These are phyloP conservation scores for Coprinopsis cinerea DNA, from an alignment of 768 basidiomycete genomes.

Conservation along the genomic window DNA sequence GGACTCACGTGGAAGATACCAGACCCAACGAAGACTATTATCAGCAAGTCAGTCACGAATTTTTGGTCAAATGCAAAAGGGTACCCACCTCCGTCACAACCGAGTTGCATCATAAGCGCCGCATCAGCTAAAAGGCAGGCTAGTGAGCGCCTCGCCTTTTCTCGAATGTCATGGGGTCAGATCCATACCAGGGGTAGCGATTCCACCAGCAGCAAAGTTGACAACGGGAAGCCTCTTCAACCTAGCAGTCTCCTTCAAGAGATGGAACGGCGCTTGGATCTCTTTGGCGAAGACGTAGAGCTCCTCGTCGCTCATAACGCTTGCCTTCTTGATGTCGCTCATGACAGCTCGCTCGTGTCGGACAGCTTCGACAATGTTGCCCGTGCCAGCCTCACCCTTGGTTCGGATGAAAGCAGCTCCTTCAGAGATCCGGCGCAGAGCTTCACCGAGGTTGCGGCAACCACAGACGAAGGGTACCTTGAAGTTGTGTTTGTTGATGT, in stretches of 20 bases:
- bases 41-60: background rate
- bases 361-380: conserved; percentile 91
- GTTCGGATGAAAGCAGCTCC: conserved; percentile 99
- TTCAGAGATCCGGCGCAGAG: conserved; percentile 92
- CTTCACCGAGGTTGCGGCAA: conserved; percentile 91
- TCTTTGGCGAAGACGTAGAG: conserved; percentile 91
- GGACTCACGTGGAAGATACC: conserved; percentile 88
- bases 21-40: conserved; percentile 90
- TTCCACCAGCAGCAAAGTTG: conserved; percentile 93
- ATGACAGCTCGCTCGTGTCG: conserved; percentile 83
- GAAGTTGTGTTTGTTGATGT: conserved; percentile 95
- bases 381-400: conserved; percentile 89
- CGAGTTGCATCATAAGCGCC: conserved; percentile 98
- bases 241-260: conserved; percentile 93
- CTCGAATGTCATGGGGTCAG: background rate
- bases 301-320: conserved; percentile 91
- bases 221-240: conserved; percentile 92
- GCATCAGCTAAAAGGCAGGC: conserved; percentile 65
- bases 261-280: conserved; percentile 88
- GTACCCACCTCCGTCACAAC: conserved; percentile 85
- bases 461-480: conserved; percentile 97
- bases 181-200: conserved; percentile 77
- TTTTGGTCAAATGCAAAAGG: conserved; percentile 10
- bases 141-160: background rate
- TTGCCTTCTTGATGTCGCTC: conserved; percentile 78